Evolutionary conservation across 2,329 filamentous ascomycete species (phyloP), one percentile per base, ranked within the genome.

Genomic region (Hymenoscyphus scutula): DNA sequence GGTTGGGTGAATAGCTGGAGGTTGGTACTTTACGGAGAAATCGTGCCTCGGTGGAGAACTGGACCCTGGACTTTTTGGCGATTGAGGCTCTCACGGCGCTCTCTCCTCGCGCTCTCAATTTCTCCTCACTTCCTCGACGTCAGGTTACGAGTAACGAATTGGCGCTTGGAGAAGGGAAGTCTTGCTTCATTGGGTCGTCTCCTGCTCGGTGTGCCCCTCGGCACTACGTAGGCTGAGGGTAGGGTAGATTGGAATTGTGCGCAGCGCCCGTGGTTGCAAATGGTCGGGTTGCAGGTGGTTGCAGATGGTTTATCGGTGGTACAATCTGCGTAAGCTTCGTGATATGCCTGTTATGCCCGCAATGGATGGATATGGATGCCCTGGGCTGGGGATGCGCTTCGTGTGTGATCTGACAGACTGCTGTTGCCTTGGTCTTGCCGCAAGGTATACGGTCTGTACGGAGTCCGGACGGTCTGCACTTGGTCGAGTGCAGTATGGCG

Each of bases 201-300:
- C 41, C 41, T 48, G 41, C n/a, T 48, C 41, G n/a, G 41, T 25
- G 41, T 23, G 41, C 19, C n/a, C n/a, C 41, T 48, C n/a, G 41
- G 41, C 41, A 48, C 41, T 19, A 48, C 41, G 41, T 48, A 48
- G 41, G 41, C 41, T n/a, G n/a, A n/a, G n/a, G n/a, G n/a, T n/a
- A n/a, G n/a, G n/a, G n/a, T n/a, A n/a, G n/a, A 7, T 48, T 23
- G n/a, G 41, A 23, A 48, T 48, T 48, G 41, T 48, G 41, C 41
- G n/a, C 38, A 45, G 41, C 19, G 41, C n/a, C 41, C n/a, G 41
- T 45, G 41, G 41, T 3, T 45, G n/a, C n/a, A n/a, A n/a, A n/a
- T n/a, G n/a, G n/a, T n/a, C n/a, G n/a, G n/a, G n/a, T n/a, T n/a
- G n/a, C n/a, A n/a, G n/a, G n/a, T n/a, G n/a, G n/a, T n/a, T n/a